Evolutionary conservation across 2,329 filamentous ascomycete genomes (phyloP).

Genomic region (Paraphoma sp.): DNA sequence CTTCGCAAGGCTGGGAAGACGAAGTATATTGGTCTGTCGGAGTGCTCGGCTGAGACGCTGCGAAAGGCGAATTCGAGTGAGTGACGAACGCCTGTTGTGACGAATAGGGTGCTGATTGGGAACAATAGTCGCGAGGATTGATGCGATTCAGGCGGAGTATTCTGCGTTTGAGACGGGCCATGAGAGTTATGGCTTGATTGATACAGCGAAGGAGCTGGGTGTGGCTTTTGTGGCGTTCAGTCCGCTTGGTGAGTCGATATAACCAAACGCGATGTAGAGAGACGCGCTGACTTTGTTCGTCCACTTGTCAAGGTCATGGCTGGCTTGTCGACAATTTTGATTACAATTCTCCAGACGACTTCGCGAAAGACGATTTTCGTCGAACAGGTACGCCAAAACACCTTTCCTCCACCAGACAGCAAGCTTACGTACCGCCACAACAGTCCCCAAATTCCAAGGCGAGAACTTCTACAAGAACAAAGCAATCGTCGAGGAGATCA

Average conservation of each 20-base stretch:
- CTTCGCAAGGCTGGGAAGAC: slow-evolving; percentile 54
- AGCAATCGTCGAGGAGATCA: slow-evolving; percentile 33
- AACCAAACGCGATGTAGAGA: no score
- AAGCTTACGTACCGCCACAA: background rate
- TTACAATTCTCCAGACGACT: slow-evolving; percentile 51
- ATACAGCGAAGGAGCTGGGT: slow-evolving; percentile 48
- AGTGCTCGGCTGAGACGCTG: slow-evolving; percentile 52
- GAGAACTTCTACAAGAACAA: slow-evolving; percentile 45
- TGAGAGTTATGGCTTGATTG: slow-evolving; percentile 46
- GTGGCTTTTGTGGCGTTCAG: slow-evolving; percentile 43
- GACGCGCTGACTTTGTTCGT: no score
- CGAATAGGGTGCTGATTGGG: background rate
- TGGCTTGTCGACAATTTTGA: slow-evolving; percentile 28
- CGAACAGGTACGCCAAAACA: slow-evolving; percentile 1
- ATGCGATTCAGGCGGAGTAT: slow-evolving; percentile 59
- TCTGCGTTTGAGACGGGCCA: slow-evolving; percentile 55
- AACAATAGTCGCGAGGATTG: slow-evolving; percentile 50
- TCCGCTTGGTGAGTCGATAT: slow-evolving; percentile 23
- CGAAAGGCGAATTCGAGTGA: slow-evolving; percentile 52
- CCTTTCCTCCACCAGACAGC: no score
- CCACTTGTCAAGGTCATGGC: slow-evolving; percentile 25
- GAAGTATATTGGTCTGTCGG: slow-evolving; percentile 55
- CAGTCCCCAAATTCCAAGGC: slow-evolving; percentile 49
- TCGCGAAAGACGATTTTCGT: slow-evolving; percentile 44
- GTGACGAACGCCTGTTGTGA: background rate